Evolutionary conservation across 257 asterid genomes (phyloP), one percentile per base, ranked within the genome.

Genomic region (Capsicum rhomboideum): DNA sequence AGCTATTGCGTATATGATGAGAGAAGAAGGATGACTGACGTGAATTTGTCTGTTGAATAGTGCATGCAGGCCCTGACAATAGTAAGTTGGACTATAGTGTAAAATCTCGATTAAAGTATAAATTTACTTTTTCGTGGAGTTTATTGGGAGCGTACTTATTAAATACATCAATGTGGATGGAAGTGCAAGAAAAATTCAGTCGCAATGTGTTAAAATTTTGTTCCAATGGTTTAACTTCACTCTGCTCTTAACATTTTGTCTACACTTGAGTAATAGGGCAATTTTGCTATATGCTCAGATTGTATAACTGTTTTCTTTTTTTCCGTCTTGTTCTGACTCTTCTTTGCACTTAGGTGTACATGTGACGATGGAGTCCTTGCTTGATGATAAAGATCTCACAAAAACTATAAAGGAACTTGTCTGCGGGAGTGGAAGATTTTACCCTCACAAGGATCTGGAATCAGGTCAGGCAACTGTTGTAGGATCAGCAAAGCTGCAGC

Each of bases 301-400:
- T 11, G 58, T 46, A 21, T n/a, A 44, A 42, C 10, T 72, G 8
- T 31, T 34, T 67, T 34, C 13, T 10, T 71, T 23, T 20, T 75
- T 3, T 1, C 37, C 8, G 13, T 23, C 8, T 75, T 75, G 61
- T 75, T 49, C 12, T 52, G 68, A 49, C 46, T 14, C 55, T 2
- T 79, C 54, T 10, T 52, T 74, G 75, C 31, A 20, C 72, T 55
- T 93, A 94, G 99, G 99, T 66, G 95, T 87, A 37, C 99, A 96
- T 55, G 97, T 94, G 83, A 93, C 98, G 28, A 12, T 96, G 80
- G 99, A 94, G 91, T 86, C 97, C 2, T 88, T 96, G 93, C 93
- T 93, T 84, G 88, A 90, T 88, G 99, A 96, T 86, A 88, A 84
- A 72, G 93, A 90, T 29, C 96, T 92, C 11, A 88, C 82, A 42